Percentiles rank a stretch among this genome's conserved stretches.
Conservation (phyloP, 495 filamentous ascomycete genomes). For the Neurospora sp. region DNA sequence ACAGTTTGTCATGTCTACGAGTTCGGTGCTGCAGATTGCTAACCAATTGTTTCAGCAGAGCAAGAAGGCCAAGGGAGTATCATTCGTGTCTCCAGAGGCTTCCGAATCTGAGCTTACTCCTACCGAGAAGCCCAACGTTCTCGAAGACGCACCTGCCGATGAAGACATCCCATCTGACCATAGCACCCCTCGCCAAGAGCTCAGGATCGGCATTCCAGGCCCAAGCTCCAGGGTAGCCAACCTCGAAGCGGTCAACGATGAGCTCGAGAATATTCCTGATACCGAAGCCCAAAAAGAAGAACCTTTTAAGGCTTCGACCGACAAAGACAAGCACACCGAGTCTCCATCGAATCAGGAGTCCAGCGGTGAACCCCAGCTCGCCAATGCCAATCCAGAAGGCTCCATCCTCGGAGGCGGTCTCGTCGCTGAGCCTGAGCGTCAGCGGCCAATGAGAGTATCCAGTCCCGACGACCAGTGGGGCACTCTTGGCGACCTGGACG, state of each 20-base stretch:
- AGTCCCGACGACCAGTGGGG: neutral
- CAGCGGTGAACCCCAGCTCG: neutral
- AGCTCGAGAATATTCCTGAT: neutral
- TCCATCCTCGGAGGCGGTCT: neutral
- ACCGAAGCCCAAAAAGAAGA: neutral
- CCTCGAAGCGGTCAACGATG: neutral
- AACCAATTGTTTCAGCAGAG: conserved; percentile 8
- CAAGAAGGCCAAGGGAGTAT: conserved; percentile 7
- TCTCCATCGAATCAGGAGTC: neutral
- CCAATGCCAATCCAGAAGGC: neutral
- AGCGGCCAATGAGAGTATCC: neutral
- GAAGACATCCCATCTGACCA: neutral
- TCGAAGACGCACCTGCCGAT: neutral
- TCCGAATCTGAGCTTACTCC: neutral
- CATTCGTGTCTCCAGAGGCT: neutral
- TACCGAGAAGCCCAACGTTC: neutral
- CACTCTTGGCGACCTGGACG: neutral
- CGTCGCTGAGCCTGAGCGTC: neutral
- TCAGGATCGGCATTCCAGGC: neutral
- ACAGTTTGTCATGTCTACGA: neutral
- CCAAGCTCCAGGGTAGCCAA: neutral
- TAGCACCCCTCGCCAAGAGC: neutral
- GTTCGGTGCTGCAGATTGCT: neutral
- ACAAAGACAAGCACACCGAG: neutral
- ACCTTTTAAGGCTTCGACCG: neutral